Evolutionary conservation across 2,329 filamentous ascomycete species (phyloP), one percentile per base, ranked within the genome.

Genomic region (Dothidotthia symphoricarpi): DNA sequence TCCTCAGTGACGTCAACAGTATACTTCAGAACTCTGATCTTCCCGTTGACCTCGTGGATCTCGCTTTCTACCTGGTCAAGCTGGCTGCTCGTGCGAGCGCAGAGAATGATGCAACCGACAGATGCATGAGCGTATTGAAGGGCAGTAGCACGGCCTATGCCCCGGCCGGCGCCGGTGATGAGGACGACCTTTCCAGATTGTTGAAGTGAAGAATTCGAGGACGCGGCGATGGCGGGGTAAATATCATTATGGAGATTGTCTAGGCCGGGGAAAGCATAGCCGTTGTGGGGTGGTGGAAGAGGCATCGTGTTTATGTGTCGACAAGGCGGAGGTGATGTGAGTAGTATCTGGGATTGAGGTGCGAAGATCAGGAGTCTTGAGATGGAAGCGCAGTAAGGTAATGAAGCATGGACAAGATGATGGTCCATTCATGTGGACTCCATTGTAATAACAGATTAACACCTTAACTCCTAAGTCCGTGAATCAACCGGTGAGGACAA

Each of bases 101-200:
- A 72, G 14, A 83, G 64, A 12, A 73, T 74, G 39, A 84, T 77
- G 17, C 63, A 57, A 0, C 72, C 68, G 19, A 72, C 74, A 4
- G 75, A 75, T 4, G 78, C 77, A 47, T 65, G 65, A 14, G 78
- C 79, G 49, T 74, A 83, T 8, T 75, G 73, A n/a, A 76, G 53
- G 1, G 77, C 78, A 3, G 73, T 76, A 11, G 72, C 69, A 3
- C 66, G 67, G 5, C 80, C 79, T 24, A 81, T 72, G 3, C 78
- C 77, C 26, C 72, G 74, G 3, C 73, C 75, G 0, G 73, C 77
- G 7, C 78, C 80, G 1, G 72, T 78, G 34, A 83, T 72, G 40
- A 83, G 68, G 30, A 76, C 63, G 4, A 62, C 53, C 45, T 70
- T 70, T 22, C 67, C 67, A 9, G 44, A 22, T 15, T 59, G 53